Base-by-base conservation (phyloP, 805 yeast genomes). In the Kodamaea laetipori region DNA sequence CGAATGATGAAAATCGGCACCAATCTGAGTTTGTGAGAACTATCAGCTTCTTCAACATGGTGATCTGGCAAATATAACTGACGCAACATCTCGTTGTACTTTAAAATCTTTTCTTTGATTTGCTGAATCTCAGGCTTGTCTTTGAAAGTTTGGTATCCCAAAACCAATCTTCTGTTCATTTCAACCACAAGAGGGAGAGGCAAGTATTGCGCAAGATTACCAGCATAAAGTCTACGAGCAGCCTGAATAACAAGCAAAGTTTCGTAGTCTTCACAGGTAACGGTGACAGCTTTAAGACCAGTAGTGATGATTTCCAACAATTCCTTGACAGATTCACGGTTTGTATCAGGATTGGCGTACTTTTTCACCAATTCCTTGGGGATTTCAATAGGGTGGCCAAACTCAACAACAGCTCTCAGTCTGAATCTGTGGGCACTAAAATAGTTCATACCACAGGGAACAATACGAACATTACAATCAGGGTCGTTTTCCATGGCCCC, bases 361-460 rank as follows among this genome's bases (percentile, higher is more conserved):
- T 77, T 78, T 13, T 72, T 76, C 4, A 89, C 86, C 43, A 88
- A 68, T 16, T 66, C 74, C 23, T 52, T 50, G 9, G 69, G 54
- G 27, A 94, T 81, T 39, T 78, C 83, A 44, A 90, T 79, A 5
- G 97, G 96, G 44, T 81, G 76, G 11, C 99, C 99, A 66, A 90
- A 92, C 65, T 92, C 99, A 37, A 94, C 77, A 12, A 92, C 96
- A 2, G 97, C 97, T 54, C 99, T 77, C 5, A 96, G 88, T 63
- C 99, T 78, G 68, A 94, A 92, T 61, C 87, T 90, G 67, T 92
- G 95, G 4, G 97, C 92, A 58, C 88, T 95, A 76, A 92, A 92
- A 66, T 92, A 92, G 66, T 92, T 92, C 92, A 94, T 84, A 32
- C 99, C 99, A 60, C 96, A 90, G 3, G 98, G 98, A 10, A 94